A percentile compares a stretch with the other conserved stretches of the same genome.
Evolutionary conservation across 2,329 filamentous ascomycete genomes (phyloP).

Genomic region (Pseudodiploospora longispora): DNA sequence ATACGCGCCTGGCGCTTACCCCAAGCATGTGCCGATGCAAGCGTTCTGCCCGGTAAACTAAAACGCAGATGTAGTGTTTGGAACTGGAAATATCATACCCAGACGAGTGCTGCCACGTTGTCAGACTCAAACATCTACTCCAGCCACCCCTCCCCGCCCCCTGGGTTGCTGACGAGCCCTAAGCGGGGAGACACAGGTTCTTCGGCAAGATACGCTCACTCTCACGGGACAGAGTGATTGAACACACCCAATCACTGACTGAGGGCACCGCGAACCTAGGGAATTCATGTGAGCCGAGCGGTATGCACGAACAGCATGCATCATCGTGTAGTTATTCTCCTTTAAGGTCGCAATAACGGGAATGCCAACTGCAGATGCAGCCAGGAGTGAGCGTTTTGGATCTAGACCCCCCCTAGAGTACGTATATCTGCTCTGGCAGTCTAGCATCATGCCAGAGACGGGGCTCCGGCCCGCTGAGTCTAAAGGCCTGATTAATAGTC

Average conservation of each 20-base stretch:
- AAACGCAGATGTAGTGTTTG: neutral
- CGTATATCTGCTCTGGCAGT: too few relatives aligned
- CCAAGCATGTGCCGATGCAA: too few relatives aligned
- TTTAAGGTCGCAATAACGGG: too few relatives aligned
- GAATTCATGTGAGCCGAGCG: conserved; percentile 26
- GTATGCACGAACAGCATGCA: conserved; percentile 20
- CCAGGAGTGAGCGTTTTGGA: too few relatives aligned
- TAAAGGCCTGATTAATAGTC: too few relatives aligned
- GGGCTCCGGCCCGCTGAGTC: too few relatives aligned
- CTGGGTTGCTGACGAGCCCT: conserved; percentile 2
- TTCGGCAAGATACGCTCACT: conserved; percentile 1
- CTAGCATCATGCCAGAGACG: too few relatives aligned
- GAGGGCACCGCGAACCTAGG: neutral
- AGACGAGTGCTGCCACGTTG: conserved; percentile 10
- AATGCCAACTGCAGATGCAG: too few relatives aligned
- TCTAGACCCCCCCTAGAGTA: too few relatives aligned
- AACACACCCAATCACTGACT: conserved; percentile 1
- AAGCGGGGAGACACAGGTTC: conserved; percentile 1
- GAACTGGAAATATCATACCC: conserved; percentile 2
- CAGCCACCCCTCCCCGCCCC: conserved; percentile 6
- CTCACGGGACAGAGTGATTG: neutral
- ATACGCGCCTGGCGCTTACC: too few relatives aligned
- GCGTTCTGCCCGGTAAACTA: too few relatives aligned
- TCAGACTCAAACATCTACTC: conserved; percentile 5
- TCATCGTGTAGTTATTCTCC: conserved; percentile 3